These are phyloP conservation scores for Trifolium pratense DNA, from an alignment of 306 rosid species.

Conservation along the genomic window DNA sequence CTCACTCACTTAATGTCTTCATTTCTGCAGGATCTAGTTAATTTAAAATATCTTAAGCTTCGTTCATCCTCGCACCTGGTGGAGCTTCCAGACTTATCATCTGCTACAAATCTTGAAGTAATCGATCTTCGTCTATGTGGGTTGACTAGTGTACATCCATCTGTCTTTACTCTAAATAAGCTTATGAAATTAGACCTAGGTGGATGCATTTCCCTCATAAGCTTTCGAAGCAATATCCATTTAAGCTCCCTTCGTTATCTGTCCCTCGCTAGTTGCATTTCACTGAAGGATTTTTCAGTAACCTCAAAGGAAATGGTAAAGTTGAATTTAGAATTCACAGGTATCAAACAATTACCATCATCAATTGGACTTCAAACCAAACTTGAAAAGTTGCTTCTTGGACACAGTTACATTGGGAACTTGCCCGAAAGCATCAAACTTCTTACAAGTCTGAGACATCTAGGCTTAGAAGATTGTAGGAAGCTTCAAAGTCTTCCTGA, in stretches of 20 bases:
- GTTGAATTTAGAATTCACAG: not conserved
- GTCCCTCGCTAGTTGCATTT: not conserved
- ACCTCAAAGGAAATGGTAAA: constrained; percentile 11
- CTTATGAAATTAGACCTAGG: not conserved
- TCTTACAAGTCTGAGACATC: not conserved
- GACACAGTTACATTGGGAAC: not conserved
- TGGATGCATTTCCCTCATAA: not conserved
- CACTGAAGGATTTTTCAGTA: not conserved
- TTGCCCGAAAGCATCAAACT: not conserved
- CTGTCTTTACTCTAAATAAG: not conserved
- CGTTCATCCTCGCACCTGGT: not conserved
- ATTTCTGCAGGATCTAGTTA: constrained; percentile 6
- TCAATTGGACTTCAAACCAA: constrained; percentile 21
- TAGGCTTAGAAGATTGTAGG: not conserved
- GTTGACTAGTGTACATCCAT: not conserved
- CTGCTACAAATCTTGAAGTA: constrained; percentile 26
- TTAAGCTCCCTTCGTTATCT: constrained; percentile 13
- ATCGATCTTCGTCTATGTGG: not conserved
- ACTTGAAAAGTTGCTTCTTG: not conserved
- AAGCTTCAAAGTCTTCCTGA: constrained; percentile 7
- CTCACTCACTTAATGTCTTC: not conserved
- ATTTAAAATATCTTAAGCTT: not conserved
- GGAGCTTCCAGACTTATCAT: constrained; percentile 27
- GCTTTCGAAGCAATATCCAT: not conserved
- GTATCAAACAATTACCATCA: not conserved